Percentiles rank a stretch among this genome's conserved stretches.
phyloP scores from a whole-genome alignment of 768 basidiomycete species.

The Astraeus odoratus region DNA sequence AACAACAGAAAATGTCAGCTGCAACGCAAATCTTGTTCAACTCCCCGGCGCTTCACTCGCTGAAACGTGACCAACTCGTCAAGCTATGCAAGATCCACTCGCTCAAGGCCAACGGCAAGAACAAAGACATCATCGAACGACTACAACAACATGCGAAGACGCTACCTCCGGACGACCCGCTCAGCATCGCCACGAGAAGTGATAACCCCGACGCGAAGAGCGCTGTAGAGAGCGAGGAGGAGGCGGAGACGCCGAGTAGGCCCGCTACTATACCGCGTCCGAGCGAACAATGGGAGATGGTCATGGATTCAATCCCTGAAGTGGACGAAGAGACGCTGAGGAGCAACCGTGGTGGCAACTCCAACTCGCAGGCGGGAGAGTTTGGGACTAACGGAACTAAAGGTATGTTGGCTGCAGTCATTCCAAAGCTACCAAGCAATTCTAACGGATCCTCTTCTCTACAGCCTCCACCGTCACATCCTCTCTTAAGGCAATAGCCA shows the following conservation, averaged over 20 bases:
- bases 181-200: constrained; percentile 49
- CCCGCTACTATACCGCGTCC: constrained; percentile 40
- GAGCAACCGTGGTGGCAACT: constrained; percentile 39
- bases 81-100: constrained; percentile 81
- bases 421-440: neutral
- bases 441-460: constrained; percentile 5
- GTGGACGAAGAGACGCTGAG: constrained; percentile 42
- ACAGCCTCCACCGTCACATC: constrained; percentile 58
- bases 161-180: constrained; percentile 50
- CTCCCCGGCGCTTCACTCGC: constrained; percentile 74
- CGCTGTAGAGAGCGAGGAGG: constrained; percentile 27
- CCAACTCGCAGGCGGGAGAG: constrained; percentile 43
- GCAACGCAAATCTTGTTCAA: constrained; percentile 80
- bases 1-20: too few species aligned
- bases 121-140: constrained; percentile 60
- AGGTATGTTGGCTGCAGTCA: constrained; percentile 33
- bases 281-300: constrained; percentile 78
- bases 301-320: constrained; percentile 79
- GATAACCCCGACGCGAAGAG: constrained; percentile 32
- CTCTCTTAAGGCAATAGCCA: constrained; percentile 72
- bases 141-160: constrained; percentile 61
- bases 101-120: constrained; percentile 78
- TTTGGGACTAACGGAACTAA: constrained; percentile 69
- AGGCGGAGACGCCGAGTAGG: constrained; percentile 11
- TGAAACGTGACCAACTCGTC: constrained; percentile 79